Conservation (phyloP, 73 alveolate species). For the Tetrahymena elliotti region DNA sequence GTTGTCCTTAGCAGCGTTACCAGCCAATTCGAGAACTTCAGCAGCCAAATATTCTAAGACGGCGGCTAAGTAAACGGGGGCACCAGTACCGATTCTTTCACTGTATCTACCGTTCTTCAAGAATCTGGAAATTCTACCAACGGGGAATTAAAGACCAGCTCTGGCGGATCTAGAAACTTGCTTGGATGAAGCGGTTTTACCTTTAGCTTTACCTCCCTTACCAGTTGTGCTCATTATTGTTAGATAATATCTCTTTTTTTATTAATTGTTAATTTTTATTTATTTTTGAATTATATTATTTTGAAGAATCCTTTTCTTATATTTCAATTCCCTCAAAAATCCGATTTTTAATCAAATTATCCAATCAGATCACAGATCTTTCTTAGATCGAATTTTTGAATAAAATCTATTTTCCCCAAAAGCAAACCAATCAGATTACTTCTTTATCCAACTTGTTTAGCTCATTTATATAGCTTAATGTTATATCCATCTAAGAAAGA, state of each 20-base stretch:
- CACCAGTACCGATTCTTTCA: constrained; percentile 86
- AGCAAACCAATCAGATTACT: not conserved
- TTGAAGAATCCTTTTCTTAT: not conserved
- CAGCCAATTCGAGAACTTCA: constrained; percentile 78
- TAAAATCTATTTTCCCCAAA: not conserved
- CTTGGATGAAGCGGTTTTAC: constrained; percentile 49
- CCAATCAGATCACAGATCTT: not conserved
- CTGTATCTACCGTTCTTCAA: constrained; percentile 74
- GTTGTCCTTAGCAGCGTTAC: constrained; percentile 62
- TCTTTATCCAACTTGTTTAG: not conserved
- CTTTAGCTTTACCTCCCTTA: constrained; percentile 73
- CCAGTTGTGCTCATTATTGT: constrained; percentile 74
- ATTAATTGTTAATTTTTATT: not conserved
- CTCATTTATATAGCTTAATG: not conserved
- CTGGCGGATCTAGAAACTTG: constrained; percentile 50
- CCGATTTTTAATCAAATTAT: not conserved
- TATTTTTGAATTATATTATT: not conserved
- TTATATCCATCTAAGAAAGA: not conserved
- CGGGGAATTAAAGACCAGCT: constrained; percentile 90
- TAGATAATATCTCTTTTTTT: not conserved
- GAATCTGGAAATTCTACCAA: constrained; percentile 77
- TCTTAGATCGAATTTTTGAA: not conserved
- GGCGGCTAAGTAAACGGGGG: constrained; percentile 85
- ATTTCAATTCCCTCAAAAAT: not conserved
- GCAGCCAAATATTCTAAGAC: constrained; percentile 72